phyloP scores from a whole-genome alignment of 768 basidiomycete genomes.

The Lyophyllum decastes region DNA sequence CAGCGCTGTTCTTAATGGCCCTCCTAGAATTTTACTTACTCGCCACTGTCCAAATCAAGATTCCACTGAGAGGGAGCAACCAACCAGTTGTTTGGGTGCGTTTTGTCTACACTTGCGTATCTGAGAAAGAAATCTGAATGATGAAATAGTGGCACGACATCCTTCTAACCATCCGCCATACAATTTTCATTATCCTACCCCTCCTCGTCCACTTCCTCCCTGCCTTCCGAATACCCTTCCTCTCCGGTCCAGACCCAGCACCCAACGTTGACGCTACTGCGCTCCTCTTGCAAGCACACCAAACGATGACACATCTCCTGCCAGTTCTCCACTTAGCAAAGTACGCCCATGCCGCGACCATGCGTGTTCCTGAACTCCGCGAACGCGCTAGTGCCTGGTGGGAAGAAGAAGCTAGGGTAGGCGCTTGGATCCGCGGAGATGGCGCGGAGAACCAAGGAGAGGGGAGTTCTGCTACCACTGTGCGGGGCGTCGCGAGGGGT shows the following conservation, averaged over 20 bases:
- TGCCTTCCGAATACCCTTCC: slow-evolving; percentile 33
- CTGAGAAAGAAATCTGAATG: not conserved
- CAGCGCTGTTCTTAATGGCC: slow-evolving; percentile 47
- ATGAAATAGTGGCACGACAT: slow-evolving; percentile 66
- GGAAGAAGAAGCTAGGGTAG: slow-evolving; percentile 54
- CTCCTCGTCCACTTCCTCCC: slow-evolving; percentile 46
- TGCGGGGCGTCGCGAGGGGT: slow-evolving; percentile 47
- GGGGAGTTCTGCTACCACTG: slow-evolving; percentile 26
- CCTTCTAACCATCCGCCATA: slow-evolving; percentile 52
- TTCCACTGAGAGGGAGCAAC: slow-evolving; percentile 33
- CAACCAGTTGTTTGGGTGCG: slow-evolving; percentile 34
- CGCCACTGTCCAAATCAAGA: slow-evolving; percentile 45
- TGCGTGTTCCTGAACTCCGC: slow-evolving; percentile 53
- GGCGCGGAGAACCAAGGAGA: slow-evolving; percentile 23
- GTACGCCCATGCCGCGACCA: slow-evolving; percentile 55
- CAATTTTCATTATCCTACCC: slow-evolving; percentile 61
- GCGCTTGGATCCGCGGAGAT: slow-evolving; percentile 49
- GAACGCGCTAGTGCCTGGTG: slow-evolving; percentile 55
- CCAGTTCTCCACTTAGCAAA: slow-evolving; percentile 55
- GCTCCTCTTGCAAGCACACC: slow-evolving; percentile 27
- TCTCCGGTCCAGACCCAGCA: slow-evolving; percentile 23
- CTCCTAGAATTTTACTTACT: slow-evolving; percentile 58
- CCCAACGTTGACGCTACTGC: slow-evolving; percentile 20
- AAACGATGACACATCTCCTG: slow-evolving; percentile 38
- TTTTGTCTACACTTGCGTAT: not conserved